A percentile compares a stretch with the other conserved stretches of the same genome.
phyloP scores from a whole-genome alignment of 164 flowering plant genomes.

The Tetrastigma voinierianum region DNA sequence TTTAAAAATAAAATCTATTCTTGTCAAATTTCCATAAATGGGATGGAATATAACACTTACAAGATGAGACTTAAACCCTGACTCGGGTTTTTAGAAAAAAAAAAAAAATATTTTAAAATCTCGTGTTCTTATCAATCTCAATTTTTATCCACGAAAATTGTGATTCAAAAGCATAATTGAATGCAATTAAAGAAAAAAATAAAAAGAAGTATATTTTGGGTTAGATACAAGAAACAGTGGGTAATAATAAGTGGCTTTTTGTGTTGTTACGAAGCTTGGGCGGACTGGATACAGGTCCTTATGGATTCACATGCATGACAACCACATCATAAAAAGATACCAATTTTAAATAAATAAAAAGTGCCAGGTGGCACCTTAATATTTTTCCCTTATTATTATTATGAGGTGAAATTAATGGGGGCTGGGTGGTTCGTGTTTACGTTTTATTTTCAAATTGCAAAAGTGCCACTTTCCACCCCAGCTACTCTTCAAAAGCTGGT shows the following conservation, averaged over 20 bases:
- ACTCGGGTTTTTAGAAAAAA: too few species aligned
- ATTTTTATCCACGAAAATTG: too few species aligned
- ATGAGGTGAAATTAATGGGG: slow-evolving; percentile 41
- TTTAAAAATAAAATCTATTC: too few species aligned
- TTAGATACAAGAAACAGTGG: background rate
- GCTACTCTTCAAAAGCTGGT: slow-evolving; percentile 9
- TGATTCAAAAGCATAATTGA: too few species aligned
- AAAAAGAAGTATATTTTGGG: background rate
- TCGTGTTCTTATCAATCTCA: too few species aligned
- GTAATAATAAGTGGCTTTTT: background rate
- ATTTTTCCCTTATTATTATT: background rate
- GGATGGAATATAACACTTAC: too few species aligned
- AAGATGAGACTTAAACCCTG: too few species aligned
- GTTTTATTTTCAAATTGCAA: slow-evolving; percentile 1
- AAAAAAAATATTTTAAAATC: slow-evolving; percentile 3
- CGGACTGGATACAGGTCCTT: slow-evolving; percentile 12
- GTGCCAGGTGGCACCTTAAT: background rate
- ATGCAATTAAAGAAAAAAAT: background rate
- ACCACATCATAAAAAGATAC: slow-evolving; percentile 6
- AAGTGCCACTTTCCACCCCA: background rate
- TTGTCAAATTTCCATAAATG: too few species aligned
- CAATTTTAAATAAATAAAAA: background rate
- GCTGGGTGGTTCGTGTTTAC: slow-evolving; percentile 49
- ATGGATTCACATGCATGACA: slow-evolving; percentile 36
- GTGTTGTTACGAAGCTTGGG: too few species aligned